phyloP scores from a whole-genome alignment of 495 filamentous ascomycete genomes.

The Penicillium atrosanguineum region DNA sequence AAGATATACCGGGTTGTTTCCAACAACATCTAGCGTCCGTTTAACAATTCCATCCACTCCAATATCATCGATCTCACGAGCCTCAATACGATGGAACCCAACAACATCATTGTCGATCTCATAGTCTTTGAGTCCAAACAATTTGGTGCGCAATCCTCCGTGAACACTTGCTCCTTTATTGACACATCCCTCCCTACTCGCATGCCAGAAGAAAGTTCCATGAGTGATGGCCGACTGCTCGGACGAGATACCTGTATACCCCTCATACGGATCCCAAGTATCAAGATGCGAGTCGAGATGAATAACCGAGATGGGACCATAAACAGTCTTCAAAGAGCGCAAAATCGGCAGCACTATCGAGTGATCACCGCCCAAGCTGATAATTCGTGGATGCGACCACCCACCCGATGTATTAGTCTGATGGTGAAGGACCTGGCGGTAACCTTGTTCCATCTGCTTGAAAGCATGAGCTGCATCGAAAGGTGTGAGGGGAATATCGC shows the following conservation, averaged over 20 bases:
- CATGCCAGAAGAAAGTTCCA: constrained; percentile 35
- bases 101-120: constrained; percentile 21
- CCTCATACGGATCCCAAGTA: constrained; percentile 48
- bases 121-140: constrained; percentile 24
- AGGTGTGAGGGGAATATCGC: constrained; percentile 59
- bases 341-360: constrained; percentile 61
- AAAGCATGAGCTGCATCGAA: constrained; percentile 58
- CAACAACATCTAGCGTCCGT: constrained; percentile 13
- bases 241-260: constrained; percentile 23
- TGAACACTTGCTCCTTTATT: constrained; percentile 25
- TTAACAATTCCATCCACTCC: constrained; percentile 22
- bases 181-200: constrained; percentile 21
- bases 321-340: constrained; percentile 51
- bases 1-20: constrained; percentile 24
- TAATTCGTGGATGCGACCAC: constrained; percentile 34
- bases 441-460: constrained; percentile 57
- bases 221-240: constrained; percentile 30
- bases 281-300: constrained; percentile 62
- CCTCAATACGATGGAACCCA: constrained; percentile 22
- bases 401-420: constrained; percentile 20
- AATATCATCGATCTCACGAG: constrained; percentile 28
- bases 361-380: constrained; percentile 62
- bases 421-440: constrained; percentile 29
- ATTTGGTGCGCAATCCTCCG: constrained; percentile 22
- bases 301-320: constrained; percentile 54